phyloP scores from a whole-genome alignment of 2,329 filamentous ascomycete genomes.

The Rhynchosporium graminicola region DNA sequence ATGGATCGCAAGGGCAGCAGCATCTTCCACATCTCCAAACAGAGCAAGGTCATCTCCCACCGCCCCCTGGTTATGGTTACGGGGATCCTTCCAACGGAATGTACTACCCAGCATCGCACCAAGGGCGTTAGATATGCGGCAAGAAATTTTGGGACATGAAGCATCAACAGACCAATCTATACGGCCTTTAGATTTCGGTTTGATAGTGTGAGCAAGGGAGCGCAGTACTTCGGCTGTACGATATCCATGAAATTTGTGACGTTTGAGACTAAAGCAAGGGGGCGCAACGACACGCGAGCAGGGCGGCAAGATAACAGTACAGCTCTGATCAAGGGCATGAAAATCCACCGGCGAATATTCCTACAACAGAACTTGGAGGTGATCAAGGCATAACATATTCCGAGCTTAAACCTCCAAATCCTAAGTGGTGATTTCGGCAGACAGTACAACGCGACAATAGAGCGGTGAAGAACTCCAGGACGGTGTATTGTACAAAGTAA shows the following conservation, averaged over 20 bases:
- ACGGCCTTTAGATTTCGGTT: neutral
- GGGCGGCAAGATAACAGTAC: neutral
- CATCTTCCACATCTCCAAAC: slow-evolving; percentile 24
- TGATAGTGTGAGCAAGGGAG: neutral
- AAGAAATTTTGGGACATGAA: no score
- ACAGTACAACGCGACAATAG: slow-evolving; percentile 1
- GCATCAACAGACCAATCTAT: neutral
- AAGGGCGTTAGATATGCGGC: slow-evolving; percentile 27
- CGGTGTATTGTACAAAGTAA: slow-evolving; percentile 25
- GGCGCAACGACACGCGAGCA: no score
- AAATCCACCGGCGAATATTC: no score
- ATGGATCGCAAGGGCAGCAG: slow-evolving; percentile 26
- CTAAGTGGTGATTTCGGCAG: neutral
- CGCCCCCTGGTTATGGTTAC: slow-evolving; percentile 32
- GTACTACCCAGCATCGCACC: slow-evolving; percentile 36
- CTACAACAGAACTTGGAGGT: neutral
- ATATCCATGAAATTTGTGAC: neutral
- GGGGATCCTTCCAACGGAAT: slow-evolving; percentile 31
- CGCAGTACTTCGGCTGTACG: neutral
- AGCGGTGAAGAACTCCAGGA: neutral
- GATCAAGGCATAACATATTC: neutral
- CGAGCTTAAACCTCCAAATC: neutral
- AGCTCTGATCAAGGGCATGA: no score
- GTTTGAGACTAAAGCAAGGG: neutral
- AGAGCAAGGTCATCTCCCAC: slow-evolving; percentile 19